A percentile compares a stretch with the other conserved stretches of the same genome.
Conservation (phyloP, 2,329 filamentous ascomycete species). For the Bretziella fagacearum region DNA sequence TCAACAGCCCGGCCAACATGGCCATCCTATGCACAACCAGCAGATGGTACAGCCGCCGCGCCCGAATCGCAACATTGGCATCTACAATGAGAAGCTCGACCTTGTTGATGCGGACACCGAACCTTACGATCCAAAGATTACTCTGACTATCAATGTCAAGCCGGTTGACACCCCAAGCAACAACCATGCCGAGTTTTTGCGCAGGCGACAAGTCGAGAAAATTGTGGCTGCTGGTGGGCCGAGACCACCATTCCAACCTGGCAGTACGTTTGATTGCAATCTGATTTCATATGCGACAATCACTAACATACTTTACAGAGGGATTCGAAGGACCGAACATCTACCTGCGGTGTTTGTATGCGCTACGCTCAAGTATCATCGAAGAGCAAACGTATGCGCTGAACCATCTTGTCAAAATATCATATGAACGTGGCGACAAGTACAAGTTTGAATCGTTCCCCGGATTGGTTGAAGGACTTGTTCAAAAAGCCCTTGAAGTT, state of each 20-base stretch:
- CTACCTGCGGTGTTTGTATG: constrained; percentile 72
- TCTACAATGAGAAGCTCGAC: constrained; percentile 14
- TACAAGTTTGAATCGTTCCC: constrained; percentile 89
- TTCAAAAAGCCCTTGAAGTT: constrained; percentile 68
- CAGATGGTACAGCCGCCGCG: constrained; percentile 27
- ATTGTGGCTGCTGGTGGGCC: constrained; percentile 28
- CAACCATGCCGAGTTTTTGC: constrained; percentile 50
- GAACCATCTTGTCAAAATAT: constrained; percentile 89
- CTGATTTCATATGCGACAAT: too few species aligned
- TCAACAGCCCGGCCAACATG: neutral
- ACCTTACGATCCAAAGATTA: constrained; percentile 41
- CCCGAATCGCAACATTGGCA: constrained; percentile 20
- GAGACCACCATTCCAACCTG: constrained; percentile 37
- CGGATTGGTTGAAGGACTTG: constrained; percentile 69
- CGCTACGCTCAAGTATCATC: constrained; percentile 61
- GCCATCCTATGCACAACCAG: constrained; percentile 18
- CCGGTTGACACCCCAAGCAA: constrained; percentile 61
- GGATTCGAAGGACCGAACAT: constrained; percentile 71
- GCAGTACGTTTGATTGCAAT: constrained; percentile 33
- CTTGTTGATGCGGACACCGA: constrained; percentile 10
- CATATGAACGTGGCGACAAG: constrained; percentile 84
- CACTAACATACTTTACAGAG: constrained; percentile 19
- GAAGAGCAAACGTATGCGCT: constrained; percentile 84
- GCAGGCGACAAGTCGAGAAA: constrained; percentile 19
- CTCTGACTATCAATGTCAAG: constrained; percentile 33